Conservation (phyloP, 768 basidiomycete genomes). For the Clitopilus passeckerianus region DNA sequence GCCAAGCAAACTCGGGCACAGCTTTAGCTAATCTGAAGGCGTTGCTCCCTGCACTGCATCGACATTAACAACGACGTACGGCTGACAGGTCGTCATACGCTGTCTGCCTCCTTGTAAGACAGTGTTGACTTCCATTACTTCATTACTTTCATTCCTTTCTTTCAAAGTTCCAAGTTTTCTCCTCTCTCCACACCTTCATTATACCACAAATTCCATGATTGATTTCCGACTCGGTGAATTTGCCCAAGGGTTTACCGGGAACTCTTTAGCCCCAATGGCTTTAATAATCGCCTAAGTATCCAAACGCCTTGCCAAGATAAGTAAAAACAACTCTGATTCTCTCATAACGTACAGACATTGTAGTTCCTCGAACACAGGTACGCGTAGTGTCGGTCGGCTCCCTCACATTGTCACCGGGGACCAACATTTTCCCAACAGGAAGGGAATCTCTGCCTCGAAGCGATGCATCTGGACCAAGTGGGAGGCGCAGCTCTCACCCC, state of each 20-base stretch:
- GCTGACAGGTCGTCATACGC: no score
- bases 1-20: background rate
- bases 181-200: background rate
- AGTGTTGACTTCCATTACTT: no score
- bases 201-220: background rate
- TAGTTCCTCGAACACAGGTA: background rate
- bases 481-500: background rate
- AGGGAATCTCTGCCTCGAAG: background rate
- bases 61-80: background rate
- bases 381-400: background rate
- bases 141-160: no score
- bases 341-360: background rate
- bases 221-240: background rate
- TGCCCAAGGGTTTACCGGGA: background rate
- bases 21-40: background rate
- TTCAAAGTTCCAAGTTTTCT: background rate
- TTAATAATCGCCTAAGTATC: background rate
- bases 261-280: background rate
- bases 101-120: no score
- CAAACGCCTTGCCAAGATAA: background rate
- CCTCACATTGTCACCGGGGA: background rate
- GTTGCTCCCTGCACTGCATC: background rate
- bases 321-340: background rate
- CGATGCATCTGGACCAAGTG: constrained; percentile 1
- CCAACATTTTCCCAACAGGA: background rate